These are phyloP conservation scores for Holtermannia corniformis DNA, from an alignment of 768 basidiomycete genomes.

Conservation along the genomic window DNA sequence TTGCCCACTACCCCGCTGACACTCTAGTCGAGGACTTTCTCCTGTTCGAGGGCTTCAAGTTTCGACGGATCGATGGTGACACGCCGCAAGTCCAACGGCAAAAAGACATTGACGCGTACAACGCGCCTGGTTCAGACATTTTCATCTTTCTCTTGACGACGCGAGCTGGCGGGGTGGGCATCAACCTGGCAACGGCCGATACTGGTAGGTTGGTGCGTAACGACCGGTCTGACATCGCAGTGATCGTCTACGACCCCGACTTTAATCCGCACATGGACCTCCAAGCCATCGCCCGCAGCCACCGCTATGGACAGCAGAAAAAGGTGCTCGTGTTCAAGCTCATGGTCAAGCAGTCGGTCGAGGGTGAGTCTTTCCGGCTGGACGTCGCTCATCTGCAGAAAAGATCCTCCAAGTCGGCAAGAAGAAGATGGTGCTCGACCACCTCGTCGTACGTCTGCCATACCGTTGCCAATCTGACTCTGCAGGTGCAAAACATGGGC, in stretches of 20 bases:
- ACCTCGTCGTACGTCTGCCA: conserved; percentile 66
- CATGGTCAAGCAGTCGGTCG: conserved; percentile 88
- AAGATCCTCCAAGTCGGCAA: conserved; percentile 88
- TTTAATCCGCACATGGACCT: conserved; percentile 92
- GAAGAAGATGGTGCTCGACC: conserved; percentile 87
- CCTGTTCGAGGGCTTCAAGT: conserved; percentile 67
- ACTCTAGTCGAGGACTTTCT: conserved; percentile 70
- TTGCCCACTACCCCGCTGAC: neutral
- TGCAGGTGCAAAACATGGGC: conserved; percentile 73
- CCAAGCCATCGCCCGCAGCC: conserved; percentile 88
- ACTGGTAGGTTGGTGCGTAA: conserved; percentile 62
- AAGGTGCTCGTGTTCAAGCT: conserved; percentile 91
- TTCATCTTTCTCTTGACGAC: conserved; percentile 89
- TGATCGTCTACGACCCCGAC: conserved; percentile 69
- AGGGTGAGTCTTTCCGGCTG: conserved; percentile 48
- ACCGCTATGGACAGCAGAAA: conserved; percentile 91
- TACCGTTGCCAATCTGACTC: neutral
- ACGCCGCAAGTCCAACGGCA: conserved; percentile 79
- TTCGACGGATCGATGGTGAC: conserved; percentile 74
- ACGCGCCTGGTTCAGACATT: conserved; percentile 71
- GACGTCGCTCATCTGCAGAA: conserved; percentile 47
- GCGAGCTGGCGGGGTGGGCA: conserved; percentile 73
- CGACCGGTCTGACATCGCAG: conserved; percentile 15
- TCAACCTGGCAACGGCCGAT: conserved; percentile 86
- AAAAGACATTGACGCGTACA: conserved; percentile 90